Base-by-base conservation (phyloP, 352 stramenopile species). In the Pythium vanterpoolii region DNA sequence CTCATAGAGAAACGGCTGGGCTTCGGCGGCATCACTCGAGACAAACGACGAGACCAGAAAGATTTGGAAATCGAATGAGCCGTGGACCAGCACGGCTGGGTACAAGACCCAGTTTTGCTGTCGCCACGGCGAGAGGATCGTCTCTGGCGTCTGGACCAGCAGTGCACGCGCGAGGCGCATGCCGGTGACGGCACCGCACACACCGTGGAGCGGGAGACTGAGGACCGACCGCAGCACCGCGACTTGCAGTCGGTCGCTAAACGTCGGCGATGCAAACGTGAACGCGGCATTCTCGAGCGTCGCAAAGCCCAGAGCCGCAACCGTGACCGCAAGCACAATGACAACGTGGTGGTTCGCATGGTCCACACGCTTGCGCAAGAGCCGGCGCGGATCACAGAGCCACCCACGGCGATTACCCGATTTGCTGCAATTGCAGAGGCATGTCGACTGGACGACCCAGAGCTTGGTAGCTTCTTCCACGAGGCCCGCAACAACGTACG, bases 381-480 rank as follows among this genome's bases (percentile, higher is more conserved):
- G 60, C 0, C 74, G 72, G 8, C 71, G 73, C 2, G 76, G 77
- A 24, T 88, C 66, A 46, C 76, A 87, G 38, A 79, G 68, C 65
- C 74, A 78, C 23, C 69, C 38, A 14, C 55, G 47, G 6, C 40
- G 30, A n/a, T n/a, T n/a, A 13, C 13, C 24, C 2, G 39, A 31
- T 21, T 49, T 64, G 33, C 34, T 56, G 33, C 61, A 67, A 16
- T 52, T 57, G 49, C 69, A 77, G 55, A 72, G 76, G 45, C 76
- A 88, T 8, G 52, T 60, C 27, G 76, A 68, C 18, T 88, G 77
- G 3, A 90, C 77, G 44, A 90, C 28, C 80, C 83, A 91, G 39
- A 79, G 73, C 49, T 90, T 90, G 47, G 86, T 45, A 23, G 64
- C 72, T 54, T 90, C 83, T 48, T 90, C 80, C 21, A 90, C 79